These are phyloP conservation scores for Clavulina sp. DNA, from an alignment of 768 basidiomycete genomes.

Conservation along the genomic window DNA sequence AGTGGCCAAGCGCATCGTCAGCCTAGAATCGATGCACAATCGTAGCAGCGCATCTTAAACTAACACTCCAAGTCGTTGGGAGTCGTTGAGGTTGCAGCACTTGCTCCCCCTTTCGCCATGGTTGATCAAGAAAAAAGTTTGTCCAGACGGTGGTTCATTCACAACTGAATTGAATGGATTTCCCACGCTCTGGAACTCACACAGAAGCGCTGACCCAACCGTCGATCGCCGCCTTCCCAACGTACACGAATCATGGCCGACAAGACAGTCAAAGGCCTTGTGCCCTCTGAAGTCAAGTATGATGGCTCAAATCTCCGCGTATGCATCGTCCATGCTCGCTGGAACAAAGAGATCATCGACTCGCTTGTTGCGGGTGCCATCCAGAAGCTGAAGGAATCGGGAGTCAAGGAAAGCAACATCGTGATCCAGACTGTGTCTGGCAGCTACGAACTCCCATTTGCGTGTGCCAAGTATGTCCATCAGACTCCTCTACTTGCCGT, in stretches of 20 bases:
- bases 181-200: not conserved
- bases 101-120: not conserved
- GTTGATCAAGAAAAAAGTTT: not conserved
- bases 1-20: not conserved
- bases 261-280: conserved; percentile 61
- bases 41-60: not conserved
- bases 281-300: conserved; percentile 37
- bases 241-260: conserved; percentile 5
- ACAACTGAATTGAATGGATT: not conserved
- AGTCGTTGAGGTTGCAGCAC: not conserved
- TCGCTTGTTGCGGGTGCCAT: conserved; percentile 68
- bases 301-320: conserved; percentile 72
- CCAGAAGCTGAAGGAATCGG: conserved; percentile 60
- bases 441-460: conserved; percentile 80
- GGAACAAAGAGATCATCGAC: conserved; percentile 82
- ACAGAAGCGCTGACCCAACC: not conserved
- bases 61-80: not conserved
- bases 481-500: not conserved
- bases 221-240: not conserved
- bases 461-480: conserved; percentile 51
- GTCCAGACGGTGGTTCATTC: not conserved
- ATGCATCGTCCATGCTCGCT: conserved; percentile 89
- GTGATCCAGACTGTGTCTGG: conserved; percentile 85
- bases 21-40: not conserved
- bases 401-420: conserved; percentile 83